Percentiles rank a stretch among this genome's conserved stretches.
Evolutionary conservation across 306 rosid genomes (phyloP).

Genomic region (Gastrolobium bilobum): DNA sequence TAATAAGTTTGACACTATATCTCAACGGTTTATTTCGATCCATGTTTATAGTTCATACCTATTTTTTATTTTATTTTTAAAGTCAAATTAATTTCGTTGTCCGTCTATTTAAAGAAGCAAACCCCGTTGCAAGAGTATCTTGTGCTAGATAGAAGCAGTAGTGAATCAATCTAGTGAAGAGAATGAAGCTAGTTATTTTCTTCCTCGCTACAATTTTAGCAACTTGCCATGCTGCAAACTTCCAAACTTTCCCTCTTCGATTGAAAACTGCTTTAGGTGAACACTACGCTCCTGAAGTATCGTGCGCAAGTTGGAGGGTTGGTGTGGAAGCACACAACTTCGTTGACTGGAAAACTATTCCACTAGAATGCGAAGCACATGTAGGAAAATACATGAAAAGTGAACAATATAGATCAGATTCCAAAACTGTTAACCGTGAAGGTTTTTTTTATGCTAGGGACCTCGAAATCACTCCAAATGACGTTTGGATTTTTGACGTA

Average conservation of each 20-base stretch:
- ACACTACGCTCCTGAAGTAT: slow-evolving; percentile 1
- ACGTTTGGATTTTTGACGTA: slow-evolving; percentile 61
- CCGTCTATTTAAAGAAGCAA: slow-evolving; percentile 1
- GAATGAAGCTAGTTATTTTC: background rate
- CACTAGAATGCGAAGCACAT: slow-evolving; percentile 53
- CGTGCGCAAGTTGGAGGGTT: slow-evolving; percentile 73
- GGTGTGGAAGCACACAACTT: slow-evolving; percentile 68
- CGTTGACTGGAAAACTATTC: slow-evolving; percentile 51
- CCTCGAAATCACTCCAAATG: slow-evolving; percentile 38
- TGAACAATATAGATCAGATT: slow-evolving; percentile 57
- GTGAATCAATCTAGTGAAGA: background rate
- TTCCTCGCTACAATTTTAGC: background rate
- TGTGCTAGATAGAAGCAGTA: too few species aligned
- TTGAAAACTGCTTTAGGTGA: slow-evolving; percentile 44
- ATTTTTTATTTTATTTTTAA: too few species aligned
- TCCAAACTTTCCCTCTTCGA: slow-evolving; percentile 55
- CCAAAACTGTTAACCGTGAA: slow-evolving; percentile 43
- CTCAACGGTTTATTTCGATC: too few species aligned
- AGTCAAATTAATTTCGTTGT: too few species aligned
- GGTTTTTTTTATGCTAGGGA: slow-evolving; percentile 45
- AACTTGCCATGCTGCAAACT: slow-evolving; percentile 18
- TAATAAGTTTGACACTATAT: too few species aligned
- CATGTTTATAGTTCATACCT: too few species aligned
- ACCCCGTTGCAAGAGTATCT: background rate
- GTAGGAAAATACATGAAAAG: slow-evolving; percentile 64